These are phyloP conservation scores for Boletus sp. DNA, from an alignment of 768 basidiomycete genomes.

Conservation along the genomic window DNA sequence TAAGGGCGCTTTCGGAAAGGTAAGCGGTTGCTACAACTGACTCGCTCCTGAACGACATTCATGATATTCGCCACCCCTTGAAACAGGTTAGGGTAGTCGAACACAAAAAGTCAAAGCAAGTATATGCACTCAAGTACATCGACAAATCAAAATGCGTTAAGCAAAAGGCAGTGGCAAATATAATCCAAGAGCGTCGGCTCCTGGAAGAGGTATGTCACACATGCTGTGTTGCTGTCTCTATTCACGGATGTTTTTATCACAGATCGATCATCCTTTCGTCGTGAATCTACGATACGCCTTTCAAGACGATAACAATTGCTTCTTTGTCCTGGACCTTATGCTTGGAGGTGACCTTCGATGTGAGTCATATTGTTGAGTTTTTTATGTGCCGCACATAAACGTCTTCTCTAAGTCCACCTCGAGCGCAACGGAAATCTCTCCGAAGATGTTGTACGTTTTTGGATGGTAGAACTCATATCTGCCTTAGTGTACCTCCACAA, in stretches of 20 bases:
- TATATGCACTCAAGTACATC: slow-evolving; percentile 97
- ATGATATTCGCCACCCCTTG: background rate
- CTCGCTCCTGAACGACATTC: slow-evolving; percentile 2
- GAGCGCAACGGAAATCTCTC: slow-evolving; percentile 65
- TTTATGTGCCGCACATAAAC: background rate
- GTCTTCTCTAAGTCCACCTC: slow-evolving; percentile 64
- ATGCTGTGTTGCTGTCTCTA: slow-evolving; percentile 6
- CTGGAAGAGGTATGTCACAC: slow-evolving; percentile 74
- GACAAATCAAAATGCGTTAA: slow-evolving; percentile 91
- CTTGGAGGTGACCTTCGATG: slow-evolving; percentile 91
- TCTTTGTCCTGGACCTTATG: slow-evolving; percentile 97
- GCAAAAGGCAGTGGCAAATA: slow-evolving; percentile 89
- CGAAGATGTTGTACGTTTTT: slow-evolving; percentile 80
- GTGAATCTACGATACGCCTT: slow-evolving; percentile 94
- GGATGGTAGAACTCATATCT: slow-evolving; percentile 83
- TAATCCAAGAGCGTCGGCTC: slow-evolving; percentile 89
- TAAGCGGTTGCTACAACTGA: slow-evolving; percentile 29
- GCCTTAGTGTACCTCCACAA: slow-evolving; percentile 88
- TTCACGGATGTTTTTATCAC: slow-evolving; percentile 1
- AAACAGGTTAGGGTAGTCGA: slow-evolving; percentile 91
- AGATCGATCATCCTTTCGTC: slow-evolving; percentile 89
- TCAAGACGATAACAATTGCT: slow-evolving; percentile 96
- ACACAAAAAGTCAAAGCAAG: slow-evolving; percentile 87
- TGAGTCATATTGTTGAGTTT: slow-evolving; percentile 40
- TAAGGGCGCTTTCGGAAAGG: slow-evolving; percentile 98